Evolutionary conservation across 495 filamentous ascomycete genomes (phyloP).

Genomic region (Xylaria bambusicola): DNA sequence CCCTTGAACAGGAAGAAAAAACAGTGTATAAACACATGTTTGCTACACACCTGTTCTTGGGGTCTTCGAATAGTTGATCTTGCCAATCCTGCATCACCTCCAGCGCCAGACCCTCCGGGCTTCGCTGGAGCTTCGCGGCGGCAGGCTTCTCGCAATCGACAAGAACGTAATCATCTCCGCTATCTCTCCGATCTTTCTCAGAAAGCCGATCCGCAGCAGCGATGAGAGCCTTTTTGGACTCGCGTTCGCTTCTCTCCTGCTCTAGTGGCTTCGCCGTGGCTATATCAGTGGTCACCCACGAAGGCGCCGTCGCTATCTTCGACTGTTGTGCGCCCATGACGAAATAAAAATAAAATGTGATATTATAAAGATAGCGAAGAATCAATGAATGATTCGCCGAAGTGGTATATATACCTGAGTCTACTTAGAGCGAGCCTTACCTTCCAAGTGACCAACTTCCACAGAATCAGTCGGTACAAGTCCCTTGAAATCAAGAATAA

Average conservation of each 20-base stretch:
- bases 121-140: slow-evolving; percentile 26
- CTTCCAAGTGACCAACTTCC: too few relatives aligned
- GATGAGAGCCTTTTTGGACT: slow-evolving; percentile 45
- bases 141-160: slow-evolving; percentile 36
- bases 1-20: neutral
- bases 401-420: too few relatives aligned
- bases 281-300: too few relatives aligned
- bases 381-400: neutral
- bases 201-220: too few relatives aligned
- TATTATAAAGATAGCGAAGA: neutral
- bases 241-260: too few relatives aligned
- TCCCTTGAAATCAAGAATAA: too few relatives aligned
- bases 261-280: too few relatives aligned
- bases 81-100: slow-evolving; percentile 56
- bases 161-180: slow-evolving; percentile 53
- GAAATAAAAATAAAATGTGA: neutral
- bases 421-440: too few relatives aligned
- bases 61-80: slow-evolving; percentile 60
- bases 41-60: slow-evolving; percentile 57
- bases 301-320: slow-evolving; percentile 32
- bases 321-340: slow-evolving; percentile 55
- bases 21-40: neutral
- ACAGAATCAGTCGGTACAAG: too few relatives aligned
- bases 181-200: too few relatives aligned
- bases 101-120: slow-evolving; percentile 47